A percentile compares a stretch with the other conserved stretches of the same genome.
Evolutionary conservation across 129 eudicot species (phyloP).

Genomic region (Helianthus tuberosus): DNA sequence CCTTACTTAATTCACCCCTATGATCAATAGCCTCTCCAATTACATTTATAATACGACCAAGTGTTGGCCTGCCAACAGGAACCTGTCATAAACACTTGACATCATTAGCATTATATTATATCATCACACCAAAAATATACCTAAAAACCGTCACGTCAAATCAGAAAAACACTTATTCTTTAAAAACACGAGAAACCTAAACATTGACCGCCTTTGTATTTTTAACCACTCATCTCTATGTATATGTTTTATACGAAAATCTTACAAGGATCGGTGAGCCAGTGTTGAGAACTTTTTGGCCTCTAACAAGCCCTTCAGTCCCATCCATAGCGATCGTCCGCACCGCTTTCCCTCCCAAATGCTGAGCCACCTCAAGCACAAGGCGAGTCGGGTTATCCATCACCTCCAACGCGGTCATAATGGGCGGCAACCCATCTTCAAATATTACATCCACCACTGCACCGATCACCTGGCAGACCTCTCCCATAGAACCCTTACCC

Average conservation of each 20-base stretch:
- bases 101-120: background rate
- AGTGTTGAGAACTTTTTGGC: conserved; percentile 87
- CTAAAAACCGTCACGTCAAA: too few relatives aligned
- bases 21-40: conserved; percentile 93
- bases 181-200: too few relatives aligned
- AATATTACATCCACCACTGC: conserved; percentile 93
- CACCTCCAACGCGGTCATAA: conserved; percentile 91
- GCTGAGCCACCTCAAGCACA: conserved; percentile 93
- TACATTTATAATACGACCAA: conserved; percentile 95
- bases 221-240: too few relatives aligned
- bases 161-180: too few relatives aligned
- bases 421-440: conserved; percentile 89
- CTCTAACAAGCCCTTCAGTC: conserved; percentile 94
- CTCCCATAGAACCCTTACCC: conserved; percentile 81
- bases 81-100: conserved; percentile 41
- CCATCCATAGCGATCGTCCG: conserved; percentile 99
- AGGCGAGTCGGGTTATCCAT: conserved; percentile 65
- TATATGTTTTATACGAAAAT: background rate
- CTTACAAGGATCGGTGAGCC: conserved; percentile 94
- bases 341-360: conserved; percentile 85
- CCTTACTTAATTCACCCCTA: conserved; percentile 78
- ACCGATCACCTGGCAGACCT: conserved; percentile 92
- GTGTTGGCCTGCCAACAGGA: conserved; percentile 94
- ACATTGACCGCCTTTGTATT: too few relatives aligned
- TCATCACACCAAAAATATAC: too few relatives aligned